phyloP scores from a whole-genome alignment of 2,329 filamentous ascomycete genomes.

The Fusarium secorum region DNA sequence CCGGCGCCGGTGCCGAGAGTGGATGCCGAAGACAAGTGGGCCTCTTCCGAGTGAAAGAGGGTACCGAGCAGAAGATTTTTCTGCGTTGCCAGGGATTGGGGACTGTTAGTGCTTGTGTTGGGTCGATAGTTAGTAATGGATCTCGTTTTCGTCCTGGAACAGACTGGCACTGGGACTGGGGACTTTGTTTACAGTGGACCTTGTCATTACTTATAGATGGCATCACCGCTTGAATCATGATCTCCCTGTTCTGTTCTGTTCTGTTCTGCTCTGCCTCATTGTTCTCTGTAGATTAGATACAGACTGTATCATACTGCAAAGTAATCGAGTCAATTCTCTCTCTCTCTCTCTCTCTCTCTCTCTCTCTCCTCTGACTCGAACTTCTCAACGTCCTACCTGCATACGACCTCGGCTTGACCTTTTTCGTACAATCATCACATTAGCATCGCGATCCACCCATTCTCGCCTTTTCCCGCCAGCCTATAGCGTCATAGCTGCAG shows the following conservation, averaged over 20 bases:
- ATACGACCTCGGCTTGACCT: slow-evolving; percentile 14
- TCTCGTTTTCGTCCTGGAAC: slow-evolving; percentile 1
- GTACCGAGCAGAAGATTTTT: slow-evolving; percentile 12
- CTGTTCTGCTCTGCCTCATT: background rate
- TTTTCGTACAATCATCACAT: slow-evolving; percentile 1
- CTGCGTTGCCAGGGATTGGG: slow-evolving; percentile 23
- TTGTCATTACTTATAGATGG: slow-evolving; percentile 31
- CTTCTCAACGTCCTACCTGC: background rate
- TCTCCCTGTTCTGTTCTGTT: background rate
- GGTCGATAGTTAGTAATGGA: slow-evolving; percentile 21
- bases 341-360: no score
- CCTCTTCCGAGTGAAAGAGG: slow-evolving; percentile 7
- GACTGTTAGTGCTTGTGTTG: slow-evolving; percentile 1
- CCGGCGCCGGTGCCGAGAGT: slow-evolving; percentile 32
- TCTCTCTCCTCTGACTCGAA: slow-evolving; percentile 3
- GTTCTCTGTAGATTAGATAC: background rate
- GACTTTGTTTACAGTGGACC: background rate
- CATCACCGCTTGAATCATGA: slow-evolving; percentile 23
- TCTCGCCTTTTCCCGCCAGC: slow-evolving; percentile 3
- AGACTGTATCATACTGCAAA: background rate
- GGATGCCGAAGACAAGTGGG: slow-evolving; percentile 34
- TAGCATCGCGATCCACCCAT: slow-evolving; percentile 27
- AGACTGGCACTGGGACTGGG: slow-evolving; percentile 13
- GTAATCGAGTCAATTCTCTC: slow-evolving; percentile 4
- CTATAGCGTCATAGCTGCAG: slow-evolving; percentile 38